phyloP scores from a whole-genome alignment of 257 asterid genomes.

The Solanum arcanum region DNA sequence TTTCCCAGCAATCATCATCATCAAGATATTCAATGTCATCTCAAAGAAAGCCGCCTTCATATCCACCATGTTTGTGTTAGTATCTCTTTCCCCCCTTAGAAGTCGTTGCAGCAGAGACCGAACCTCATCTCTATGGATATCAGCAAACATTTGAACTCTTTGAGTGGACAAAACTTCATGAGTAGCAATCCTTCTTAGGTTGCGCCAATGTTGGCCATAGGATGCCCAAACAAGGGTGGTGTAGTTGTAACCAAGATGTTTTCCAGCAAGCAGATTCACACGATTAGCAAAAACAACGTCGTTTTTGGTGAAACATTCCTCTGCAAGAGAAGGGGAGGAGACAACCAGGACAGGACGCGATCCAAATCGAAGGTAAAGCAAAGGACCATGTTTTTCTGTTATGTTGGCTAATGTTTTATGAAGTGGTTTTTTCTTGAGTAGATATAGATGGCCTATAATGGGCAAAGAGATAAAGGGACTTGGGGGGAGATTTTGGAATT shows the following conservation, averaged over 20 bases:
- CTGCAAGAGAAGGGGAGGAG: constrained; percentile 45
- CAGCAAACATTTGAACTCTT: constrained; percentile 5
- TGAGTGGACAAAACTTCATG: constrained; percentile 22
- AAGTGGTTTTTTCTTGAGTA: constrained; percentile 40
- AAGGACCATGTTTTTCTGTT: constrained; percentile 41
- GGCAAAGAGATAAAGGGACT: constrained; percentile 55
- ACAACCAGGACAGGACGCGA: constrained; percentile 47
- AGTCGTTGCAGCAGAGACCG: constrained; percentile 1
- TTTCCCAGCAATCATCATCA: constrained; percentile 39
- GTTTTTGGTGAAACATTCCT: constrained; percentile 55
- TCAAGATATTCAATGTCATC: constrained; percentile 21
- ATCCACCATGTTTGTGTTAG: not conserved
- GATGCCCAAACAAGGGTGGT: constrained; percentile 49
- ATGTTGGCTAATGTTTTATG: constrained; percentile 38
- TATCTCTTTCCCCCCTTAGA: not conserved
- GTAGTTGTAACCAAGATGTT: constrained; percentile 48
- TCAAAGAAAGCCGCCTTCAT: constrained; percentile 23
- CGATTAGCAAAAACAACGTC: constrained; percentile 63
- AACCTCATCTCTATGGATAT: constrained; percentile 7
- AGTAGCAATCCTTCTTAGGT: constrained; percentile 16
- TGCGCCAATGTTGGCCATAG: constrained; percentile 40
- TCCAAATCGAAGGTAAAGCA: constrained; percentile 45
- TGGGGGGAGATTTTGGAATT: constrained; percentile 49
- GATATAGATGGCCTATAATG: constrained; percentile 56
- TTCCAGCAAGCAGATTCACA: constrained; percentile 55